phyloP scores from a whole-genome alignment of 1,139 yeast genomes.

The Eremothecium sinecaudum region DNA sequence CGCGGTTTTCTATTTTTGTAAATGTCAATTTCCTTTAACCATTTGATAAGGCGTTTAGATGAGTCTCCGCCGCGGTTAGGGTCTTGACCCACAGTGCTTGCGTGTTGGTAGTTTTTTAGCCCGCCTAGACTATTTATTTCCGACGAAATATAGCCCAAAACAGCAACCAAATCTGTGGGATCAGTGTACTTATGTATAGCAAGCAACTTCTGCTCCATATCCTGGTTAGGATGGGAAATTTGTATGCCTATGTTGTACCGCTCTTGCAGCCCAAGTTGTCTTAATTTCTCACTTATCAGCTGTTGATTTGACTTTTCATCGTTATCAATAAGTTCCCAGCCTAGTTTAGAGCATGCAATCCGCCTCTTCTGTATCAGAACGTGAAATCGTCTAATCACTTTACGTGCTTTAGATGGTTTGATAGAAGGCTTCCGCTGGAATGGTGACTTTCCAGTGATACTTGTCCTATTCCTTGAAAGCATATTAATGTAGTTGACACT shows the following conservation, averaged over 20 bases:
- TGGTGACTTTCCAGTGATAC: slow-evolving; percentile 34
- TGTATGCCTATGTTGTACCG: slow-evolving; percentile 6
- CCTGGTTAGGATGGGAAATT: slow-evolving; percentile 4
- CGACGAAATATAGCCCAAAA: slow-evolving; percentile 47
- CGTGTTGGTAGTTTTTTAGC: slow-evolving; percentile 66
- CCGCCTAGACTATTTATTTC: slow-evolving; percentile 62
- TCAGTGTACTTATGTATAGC: slow-evolving; percentile 10
- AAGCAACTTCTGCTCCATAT: slow-evolving; percentile 15
- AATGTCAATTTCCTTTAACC: slow-evolving; percentile 42
- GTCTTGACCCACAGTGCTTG: slow-evolving; percentile 79
- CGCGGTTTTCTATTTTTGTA: slow-evolving; percentile 21
- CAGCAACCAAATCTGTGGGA: slow-evolving; percentile 16
- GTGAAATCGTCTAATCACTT: slow-evolving; percentile 60
- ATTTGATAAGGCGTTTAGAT: slow-evolving; percentile 59
- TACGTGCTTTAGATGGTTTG: slow-evolving; percentile 60
- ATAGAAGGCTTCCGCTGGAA: slow-evolving; percentile 31
- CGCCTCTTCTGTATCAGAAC: slow-evolving; percentile 45
- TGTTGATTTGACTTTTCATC: slow-evolving; percentile 27
- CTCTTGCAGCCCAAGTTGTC: slow-evolving; percentile 3
- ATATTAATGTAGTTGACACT: too few species aligned
- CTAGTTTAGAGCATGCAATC: slow-evolving; percentile 31
- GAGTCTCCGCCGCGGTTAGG: slow-evolving; percentile 81
- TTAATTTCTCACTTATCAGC: slow-evolving; percentile 23
- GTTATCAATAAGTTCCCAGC: slow-evolving; percentile 13
- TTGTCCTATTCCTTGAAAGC: slow-evolving; percentile 19